These are phyloP conservation scores for Aspergillus uvarum DNA, from an alignment of 2,329 filamentous ascomycete species.

Conservation along the genomic window DNA sequence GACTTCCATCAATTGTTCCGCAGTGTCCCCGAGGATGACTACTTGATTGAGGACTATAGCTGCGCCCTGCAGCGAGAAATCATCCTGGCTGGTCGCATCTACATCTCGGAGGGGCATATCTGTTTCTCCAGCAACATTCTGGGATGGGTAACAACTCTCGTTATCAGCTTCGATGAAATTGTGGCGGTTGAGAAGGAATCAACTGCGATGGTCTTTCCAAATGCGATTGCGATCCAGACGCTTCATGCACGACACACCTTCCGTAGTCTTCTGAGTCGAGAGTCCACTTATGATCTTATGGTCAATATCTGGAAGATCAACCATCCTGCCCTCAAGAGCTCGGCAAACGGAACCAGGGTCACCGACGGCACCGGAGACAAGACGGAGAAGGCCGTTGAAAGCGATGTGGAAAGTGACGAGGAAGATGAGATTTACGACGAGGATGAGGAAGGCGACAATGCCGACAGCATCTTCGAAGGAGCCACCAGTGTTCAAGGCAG, in stretches of 20 bases:
- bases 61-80: conserved; percentile 96
- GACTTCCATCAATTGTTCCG: conserved; percentile 94
- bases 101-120: conserved; percentile 94
- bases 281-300: conserved; percentile 94
- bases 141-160: conserved; percentile 94
- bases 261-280: conserved; percentile 88
- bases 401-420: conserved; percentile 72
- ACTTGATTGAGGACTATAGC: conserved; percentile 97
- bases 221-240: conserved; percentile 94
- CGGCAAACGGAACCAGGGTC: conserved; percentile 80
- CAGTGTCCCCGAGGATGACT: conserved; percentile 96
- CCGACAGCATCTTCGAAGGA: conserved; percentile 61
- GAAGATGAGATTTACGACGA: conserved; percentile 62
- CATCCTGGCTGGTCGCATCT: conserved; percentile 85
- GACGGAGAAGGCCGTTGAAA: conserved; percentile 73
- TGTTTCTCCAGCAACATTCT: conserved; percentile 99
- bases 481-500: conserved; percentile 56
- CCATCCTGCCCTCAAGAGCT: conserved; percentile 87
- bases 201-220: conserved; percentile 93
- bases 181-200: conserved; percentile 96
- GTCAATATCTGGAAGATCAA: conserved; percentile 98
- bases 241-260: conserved; percentile 94
- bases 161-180: conserved; percentile 98
- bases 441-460: conserved; percentile 53
- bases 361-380: conserved; percentile 83